phyloP scores from a whole-genome alignment of 805 yeast species.

The Brettanomyces custersianus region DNA sequence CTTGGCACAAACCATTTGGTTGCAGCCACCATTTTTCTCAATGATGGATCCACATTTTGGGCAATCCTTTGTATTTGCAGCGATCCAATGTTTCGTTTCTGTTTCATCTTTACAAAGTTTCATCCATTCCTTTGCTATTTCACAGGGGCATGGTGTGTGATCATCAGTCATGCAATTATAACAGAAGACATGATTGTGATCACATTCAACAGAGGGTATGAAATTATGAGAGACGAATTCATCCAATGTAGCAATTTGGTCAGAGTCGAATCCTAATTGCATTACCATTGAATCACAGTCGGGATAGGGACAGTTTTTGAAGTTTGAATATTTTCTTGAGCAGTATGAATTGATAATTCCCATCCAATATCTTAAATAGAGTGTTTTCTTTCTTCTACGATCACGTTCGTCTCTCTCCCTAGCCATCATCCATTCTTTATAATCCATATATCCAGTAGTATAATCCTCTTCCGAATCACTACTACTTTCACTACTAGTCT shows the following conservation, averaged over 20 bases:
- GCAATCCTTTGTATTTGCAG: slow-evolving; percentile 76
- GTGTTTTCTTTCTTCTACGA: slow-evolving; percentile 17
- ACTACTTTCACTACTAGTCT: slow-evolving; percentile 6
- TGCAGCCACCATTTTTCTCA: slow-evolving; percentile 95
- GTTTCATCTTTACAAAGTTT: slow-evolving; percentile 77
- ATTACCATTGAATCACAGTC: slow-evolving; percentile 60
- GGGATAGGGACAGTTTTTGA: slow-evolving; percentile 78
- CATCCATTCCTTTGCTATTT: slow-evolving; percentile 60
- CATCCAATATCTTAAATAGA: slow-evolving; percentile 31
- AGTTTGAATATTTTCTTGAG: slow-evolving; percentile 36
- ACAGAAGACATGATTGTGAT: slow-evolving; percentile 64
- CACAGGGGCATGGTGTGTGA: slow-evolving; percentile 83
- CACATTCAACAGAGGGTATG: slow-evolving; percentile 67
- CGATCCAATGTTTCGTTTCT: slow-evolving; percentile 82
- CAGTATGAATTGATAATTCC: slow-evolving; percentile 40
- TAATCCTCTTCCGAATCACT: slow-evolving; percentile 5
- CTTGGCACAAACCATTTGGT: slow-evolving; percentile 84
- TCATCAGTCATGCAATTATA: slow-evolving; percentile 64
- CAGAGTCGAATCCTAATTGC: slow-evolving; percentile 24
- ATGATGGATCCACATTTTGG: slow-evolving; percentile 74
- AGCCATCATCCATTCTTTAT: slow-evolving; percentile 14
- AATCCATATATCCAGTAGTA: no score
- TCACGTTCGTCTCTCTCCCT: slow-evolving; percentile 17
- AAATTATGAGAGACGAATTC: slow-evolving; percentile 17
- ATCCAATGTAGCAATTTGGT: slow-evolving; percentile 17